Evolutionary conservation across 2,329 filamentous ascomycete genomes (phyloP), one percentile per base, ranked within the genome.

Genomic region (Ophiostoma triangulosporum): DNA sequence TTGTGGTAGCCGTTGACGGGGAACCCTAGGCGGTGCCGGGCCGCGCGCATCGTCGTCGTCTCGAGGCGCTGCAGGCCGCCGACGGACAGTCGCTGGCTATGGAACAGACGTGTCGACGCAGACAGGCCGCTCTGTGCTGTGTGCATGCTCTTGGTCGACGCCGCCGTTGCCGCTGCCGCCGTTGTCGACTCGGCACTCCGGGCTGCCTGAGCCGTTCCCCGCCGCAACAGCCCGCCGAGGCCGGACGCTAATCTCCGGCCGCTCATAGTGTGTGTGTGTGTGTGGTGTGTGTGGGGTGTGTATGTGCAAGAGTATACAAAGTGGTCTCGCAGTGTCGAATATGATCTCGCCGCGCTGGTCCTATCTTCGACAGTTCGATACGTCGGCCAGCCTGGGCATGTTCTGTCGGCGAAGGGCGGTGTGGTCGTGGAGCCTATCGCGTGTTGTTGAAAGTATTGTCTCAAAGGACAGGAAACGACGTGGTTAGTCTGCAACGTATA

Each of bases 1-100:
- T 95, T 94, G 68, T 95, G 90, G 61, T 95, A 88, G 22, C 83
- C 78, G 63, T 88, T 93, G 50, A 85, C 86, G 12, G 83, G 74
- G 45, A 87, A 83, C 84, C 86, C 93, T 66, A 83, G 75, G 57
- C 83, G 78, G 53, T 76, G 73, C 66, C 78, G 71, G 63, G 79
- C 72, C 64, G 76, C 71, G 63, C 81, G 76, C 61, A 81, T 72
- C 61, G 53, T 24, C 22, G 77, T 73, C 29, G 46, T 24, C 29
- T 33, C 43, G 24, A 29, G 24, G 61, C 81, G 75, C 56, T 88
- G 74, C 33, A 89, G 76, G 26, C 85, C 84, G 53, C 83, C 82
- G 14, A 81, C 80, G 32, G 82, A 78, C 56, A 83, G 57, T 17
- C 56, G 56, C 11, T 75, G 80, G 68, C 86, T 81, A 61, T 85